Conservation (phyloP, 2,329 filamentous ascomycete species). For the Boeremia lycopersici region DNA sequence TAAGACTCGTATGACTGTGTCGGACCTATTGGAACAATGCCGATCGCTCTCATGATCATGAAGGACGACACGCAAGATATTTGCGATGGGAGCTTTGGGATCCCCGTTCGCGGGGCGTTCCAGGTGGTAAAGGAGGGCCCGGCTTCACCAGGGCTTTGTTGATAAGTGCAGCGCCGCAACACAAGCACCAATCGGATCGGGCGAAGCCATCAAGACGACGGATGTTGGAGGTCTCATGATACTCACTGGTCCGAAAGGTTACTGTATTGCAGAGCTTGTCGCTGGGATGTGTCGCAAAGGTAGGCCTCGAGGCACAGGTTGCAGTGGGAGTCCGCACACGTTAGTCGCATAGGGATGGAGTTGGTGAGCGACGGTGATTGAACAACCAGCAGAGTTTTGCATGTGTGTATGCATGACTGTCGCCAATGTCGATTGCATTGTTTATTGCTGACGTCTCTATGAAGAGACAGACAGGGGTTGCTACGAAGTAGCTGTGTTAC, state of each 20-base stretch:
- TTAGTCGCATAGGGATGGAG: neutral
- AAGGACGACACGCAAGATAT: neutral
- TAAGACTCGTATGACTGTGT: neutral
- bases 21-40: neutral
- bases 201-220: neutral
- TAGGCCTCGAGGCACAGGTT: neutral
- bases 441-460: constrained; percentile 5
- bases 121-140: neutral
- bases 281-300: constrained; percentile 12
- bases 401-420: neutral
- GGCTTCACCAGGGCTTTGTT: neutral
- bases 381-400: neutral
- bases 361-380: neutral
- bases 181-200: neutral
- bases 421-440: constrained; percentile 13
- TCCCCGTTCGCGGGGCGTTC: neutral
- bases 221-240: neutral
- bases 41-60: neutral
- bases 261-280: neutral
- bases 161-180: neutral
- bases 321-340: constrained; percentile 3
- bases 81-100: neutral
- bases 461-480: constrained; percentile 6
- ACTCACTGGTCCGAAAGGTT: neutral
- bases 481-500: constrained; percentile 9